Percentiles rank a stretch among this genome's conserved stretches.
phyloP scores from a whole-genome alignment of 352 stramenopile species.

The Globisporangium recalcitrans region DNA sequence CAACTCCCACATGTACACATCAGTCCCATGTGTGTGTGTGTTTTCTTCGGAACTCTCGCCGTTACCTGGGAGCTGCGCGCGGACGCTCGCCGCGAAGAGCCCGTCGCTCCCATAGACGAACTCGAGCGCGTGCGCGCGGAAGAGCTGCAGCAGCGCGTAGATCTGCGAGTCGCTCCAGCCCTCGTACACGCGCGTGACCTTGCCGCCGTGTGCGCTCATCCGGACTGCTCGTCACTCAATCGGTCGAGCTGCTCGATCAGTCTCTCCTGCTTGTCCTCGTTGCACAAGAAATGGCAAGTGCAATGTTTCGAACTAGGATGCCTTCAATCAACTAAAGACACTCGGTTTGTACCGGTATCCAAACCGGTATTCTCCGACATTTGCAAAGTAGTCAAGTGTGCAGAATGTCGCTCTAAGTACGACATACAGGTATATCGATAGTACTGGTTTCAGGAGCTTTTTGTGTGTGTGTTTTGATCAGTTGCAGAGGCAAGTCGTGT shows the following conservation, averaged over 20 bases:
- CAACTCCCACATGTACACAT: slow-evolving; percentile 5
- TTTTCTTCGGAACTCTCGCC: not conserved
- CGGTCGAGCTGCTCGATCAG: too few relatives aligned
- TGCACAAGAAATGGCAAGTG: not conserved
- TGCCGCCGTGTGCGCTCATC: slow-evolving; percentile 16
- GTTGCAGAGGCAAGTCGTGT: not conserved
- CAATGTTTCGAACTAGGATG: not conserved
- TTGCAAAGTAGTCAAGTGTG: too few relatives aligned
- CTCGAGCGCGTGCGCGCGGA: slow-evolving; percentile 44
- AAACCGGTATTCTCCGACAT: not conserved
- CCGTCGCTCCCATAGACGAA: slow-evolving; percentile 58
- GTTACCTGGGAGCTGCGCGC: slow-evolving; percentile 35
- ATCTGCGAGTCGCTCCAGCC: slow-evolving; percentile 54
- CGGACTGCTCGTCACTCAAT: not conserved
- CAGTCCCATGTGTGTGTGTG: too few relatives aligned
- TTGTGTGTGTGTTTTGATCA: not conserved
- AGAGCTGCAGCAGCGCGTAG: slow-evolving; percentile 40
- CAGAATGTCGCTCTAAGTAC: too few relatives aligned
- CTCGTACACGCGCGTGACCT: slow-evolving; percentile 21
- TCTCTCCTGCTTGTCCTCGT: not conserved
- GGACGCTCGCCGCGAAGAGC: slow-evolving; percentile 37
- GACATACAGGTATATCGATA: not conserved
- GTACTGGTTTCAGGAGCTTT: not conserved
- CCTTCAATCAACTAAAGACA: not conserved
- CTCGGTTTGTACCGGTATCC: not conserved